Evolutionary conservation across 1,284 basidiomycete species (phyloP).

Genomic region (Ceratobasidium sp.): DNA sequence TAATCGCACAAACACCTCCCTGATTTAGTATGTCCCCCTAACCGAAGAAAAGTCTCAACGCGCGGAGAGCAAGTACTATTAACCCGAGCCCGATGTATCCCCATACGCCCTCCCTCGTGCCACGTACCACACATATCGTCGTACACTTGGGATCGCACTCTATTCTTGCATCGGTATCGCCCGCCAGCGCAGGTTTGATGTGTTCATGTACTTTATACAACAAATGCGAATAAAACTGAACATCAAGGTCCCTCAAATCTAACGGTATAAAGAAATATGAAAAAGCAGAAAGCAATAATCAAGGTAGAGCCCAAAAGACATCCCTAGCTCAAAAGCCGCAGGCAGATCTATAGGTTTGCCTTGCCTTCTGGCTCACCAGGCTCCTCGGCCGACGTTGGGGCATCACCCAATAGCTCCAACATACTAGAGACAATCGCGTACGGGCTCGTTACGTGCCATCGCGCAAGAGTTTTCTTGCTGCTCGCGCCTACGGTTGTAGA

Average conservation of each 20-base stretch:
- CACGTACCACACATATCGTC: constrained; percentile 5
- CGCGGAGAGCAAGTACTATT: constrained; percentile 37
- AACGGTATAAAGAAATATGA: constrained; percentile 29
- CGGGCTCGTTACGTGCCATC: constrained; percentile 87
- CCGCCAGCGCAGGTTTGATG: constrained; percentile 30
- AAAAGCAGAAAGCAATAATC: constrained; percentile 7
- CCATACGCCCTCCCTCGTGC: not conserved
- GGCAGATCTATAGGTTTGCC: constrained; percentile 32
- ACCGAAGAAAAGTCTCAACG: constrained; percentile 39
- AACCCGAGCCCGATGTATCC: constrained; percentile 26
- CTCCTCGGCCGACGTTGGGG: constrained; percentile 28
- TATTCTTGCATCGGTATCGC: constrained; percentile 19
- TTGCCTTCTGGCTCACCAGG: constrained; percentile 37
- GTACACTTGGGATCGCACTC: not conserved
- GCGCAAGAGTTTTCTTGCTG: constrained; percentile 86
- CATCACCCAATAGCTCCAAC: constrained; percentile 60
- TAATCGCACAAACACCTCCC: no score
- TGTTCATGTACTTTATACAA: constrained; percentile 41
- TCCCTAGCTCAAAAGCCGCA: no score
- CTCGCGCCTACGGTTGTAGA: constrained; percentile 88
- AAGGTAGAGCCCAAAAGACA: not conserved
- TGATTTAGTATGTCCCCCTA: constrained; percentile 36
- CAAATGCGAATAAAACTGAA: constrained; percentile 37
- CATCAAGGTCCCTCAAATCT: not conserved
- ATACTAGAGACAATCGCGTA: constrained; percentile 78